Evolutionary conservation across 2,329 filamentous ascomycete genomes (phyloP).

Genomic region (Penicillium sp.): DNA sequence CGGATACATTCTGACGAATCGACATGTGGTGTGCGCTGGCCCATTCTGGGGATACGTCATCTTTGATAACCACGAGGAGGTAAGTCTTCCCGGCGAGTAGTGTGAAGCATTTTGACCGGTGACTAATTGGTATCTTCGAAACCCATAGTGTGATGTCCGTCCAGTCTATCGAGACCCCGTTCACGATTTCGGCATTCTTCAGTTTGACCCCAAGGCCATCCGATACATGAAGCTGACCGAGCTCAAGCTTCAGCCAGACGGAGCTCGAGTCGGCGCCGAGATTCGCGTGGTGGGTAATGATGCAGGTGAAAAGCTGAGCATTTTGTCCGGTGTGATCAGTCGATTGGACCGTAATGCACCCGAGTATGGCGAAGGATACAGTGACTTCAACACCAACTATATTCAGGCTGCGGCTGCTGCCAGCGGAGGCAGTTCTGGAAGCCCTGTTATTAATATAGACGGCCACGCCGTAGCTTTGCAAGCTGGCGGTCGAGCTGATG

Average conservation of each 20-base stretch:
- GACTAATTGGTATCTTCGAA: neutral
- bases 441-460: slow-evolving; percentile 93
- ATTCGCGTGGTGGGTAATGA: slow-evolving; percentile 98
- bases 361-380: slow-evolving; percentile 96
- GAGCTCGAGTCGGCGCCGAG: slow-evolving; percentile 81
- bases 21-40: slow-evolving; percentile 89
- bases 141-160: slow-evolving; percentile 75
- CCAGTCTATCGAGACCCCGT: slow-evolving; percentile 97
- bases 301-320: slow-evolving; percentile 96
- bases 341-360: slow-evolving; percentile 93
- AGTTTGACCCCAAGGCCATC: slow-evolving; percentile 92
- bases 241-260: slow-evolving; percentile 74
- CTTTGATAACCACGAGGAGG: slow-evolving; percentile 94
- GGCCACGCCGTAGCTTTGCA: slow-evolving; percentile 88
- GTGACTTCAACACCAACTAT: slow-evolving; percentile 94
- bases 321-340: slow-evolving; percentile 94
- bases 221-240: slow-evolving; percentile 92
- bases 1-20: slow-evolving; percentile 82
- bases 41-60: slow-evolving; percentile 98
- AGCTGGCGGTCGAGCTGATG: slow-evolving; percentile 87
- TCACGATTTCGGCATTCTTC: slow-evolving; percentile 94
- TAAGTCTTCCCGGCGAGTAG: slow-evolving; percentile 25
- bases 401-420: slow-evolving; percentile 97
- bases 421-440: slow-evolving; percentile 95
- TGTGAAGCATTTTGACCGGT: neutral